Percentiles rank a stretch among this genome's conserved stretches.
Evolutionary conservation across 208 protist species (phyloP).

Genomic region (Jaenimonas drosophilae): DNA sequence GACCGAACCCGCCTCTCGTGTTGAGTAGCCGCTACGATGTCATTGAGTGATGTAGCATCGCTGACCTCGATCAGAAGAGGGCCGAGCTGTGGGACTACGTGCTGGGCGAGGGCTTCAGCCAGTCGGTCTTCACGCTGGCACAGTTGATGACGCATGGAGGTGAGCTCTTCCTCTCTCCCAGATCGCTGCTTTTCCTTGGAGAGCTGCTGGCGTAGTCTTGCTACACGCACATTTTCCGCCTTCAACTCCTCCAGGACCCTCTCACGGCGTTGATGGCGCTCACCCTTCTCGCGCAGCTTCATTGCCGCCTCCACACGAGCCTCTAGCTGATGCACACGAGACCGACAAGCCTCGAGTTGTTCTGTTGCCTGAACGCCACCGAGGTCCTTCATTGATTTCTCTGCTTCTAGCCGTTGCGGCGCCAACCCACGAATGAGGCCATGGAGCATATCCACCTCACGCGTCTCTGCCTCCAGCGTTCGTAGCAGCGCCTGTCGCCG

Average conservation of each 20-base stretch:
- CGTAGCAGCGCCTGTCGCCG: slow-evolving; percentile 15
- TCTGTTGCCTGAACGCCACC: too few relatives aligned
- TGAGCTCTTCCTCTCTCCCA: slow-evolving; percentile 22
- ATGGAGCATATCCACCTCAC: slow-evolving; percentile 48
- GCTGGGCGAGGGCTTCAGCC: slow-evolving; percentile 10
- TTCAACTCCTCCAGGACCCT: slow-evolving; percentile 27
- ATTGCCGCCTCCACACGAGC: slow-evolving; percentile 33
- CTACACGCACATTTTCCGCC: slow-evolving; percentile 35
- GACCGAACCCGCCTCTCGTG: too few relatives aligned
- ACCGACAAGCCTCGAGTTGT: too few relatives aligned
- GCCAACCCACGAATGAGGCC: too few relatives aligned
- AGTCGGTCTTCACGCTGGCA: slow-evolving; percentile 18
- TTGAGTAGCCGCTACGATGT: too few relatives aligned
- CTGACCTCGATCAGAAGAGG: too few relatives aligned
- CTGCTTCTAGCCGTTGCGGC: too few relatives aligned
- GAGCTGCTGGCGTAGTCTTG: slow-evolving; percentile 39
- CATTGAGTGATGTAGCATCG: too few relatives aligned
- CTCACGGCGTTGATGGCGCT: slow-evolving; percentile 25
- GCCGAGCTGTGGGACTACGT: slow-evolving; percentile 24
- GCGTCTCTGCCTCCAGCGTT: slow-evolving; percentile 28
- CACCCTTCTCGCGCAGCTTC: slow-evolving; percentile 23
- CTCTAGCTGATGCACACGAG: too few relatives aligned
- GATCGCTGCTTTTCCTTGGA: slow-evolving; percentile 29
- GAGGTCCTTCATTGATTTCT: too few relatives aligned
- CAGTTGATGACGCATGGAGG: slow-evolving; percentile 24